Evolutionary conservation across 1,139 yeast genomes (phyloP).

Genomic region (Schizosaccharomyces versatilis): DNA sequence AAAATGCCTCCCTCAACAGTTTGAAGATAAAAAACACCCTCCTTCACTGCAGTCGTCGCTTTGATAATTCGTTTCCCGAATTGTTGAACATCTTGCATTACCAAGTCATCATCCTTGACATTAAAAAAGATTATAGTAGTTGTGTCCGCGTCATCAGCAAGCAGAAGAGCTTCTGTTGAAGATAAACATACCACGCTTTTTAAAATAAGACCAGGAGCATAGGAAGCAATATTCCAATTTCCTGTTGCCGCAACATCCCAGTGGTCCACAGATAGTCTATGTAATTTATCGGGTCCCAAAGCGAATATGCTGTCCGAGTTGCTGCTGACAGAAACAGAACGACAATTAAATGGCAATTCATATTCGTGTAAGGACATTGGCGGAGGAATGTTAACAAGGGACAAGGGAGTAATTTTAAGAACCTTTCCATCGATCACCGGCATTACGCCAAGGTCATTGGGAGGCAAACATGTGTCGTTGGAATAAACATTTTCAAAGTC

Average conservation of each 20-base stretch:
- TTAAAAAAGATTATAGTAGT: not conserved
- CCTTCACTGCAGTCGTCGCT: not conserved
- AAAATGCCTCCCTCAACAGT: not conserved
- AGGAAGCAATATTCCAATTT: not conserved
- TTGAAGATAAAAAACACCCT: not conserved
- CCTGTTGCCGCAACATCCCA: not conserved
- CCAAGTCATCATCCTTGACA: not conserved
- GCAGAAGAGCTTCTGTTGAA: not conserved
- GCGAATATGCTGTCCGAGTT: not conserved
- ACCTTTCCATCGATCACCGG: conserved; percentile 59
- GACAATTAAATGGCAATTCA: conserved; percentile 42
- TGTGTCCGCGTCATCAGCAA: not conserved
- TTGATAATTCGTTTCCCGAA: not conserved
- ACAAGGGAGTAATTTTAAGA: conserved; percentile 61
- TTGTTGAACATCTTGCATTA: not conserved
- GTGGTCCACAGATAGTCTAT: not conserved
- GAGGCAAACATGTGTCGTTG: conserved; percentile 46
- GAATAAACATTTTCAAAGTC: conserved; percentile 46
- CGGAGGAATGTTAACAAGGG: conserved; percentile 82
- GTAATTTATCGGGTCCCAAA: not conserved
- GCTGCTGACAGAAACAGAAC: conserved; percentile 21
- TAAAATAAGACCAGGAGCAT: not conserved
- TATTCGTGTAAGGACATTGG: conserved; percentile 63
- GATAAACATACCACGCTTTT: not conserved
- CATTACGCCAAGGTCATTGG: conserved; percentile 56